Conservation (phyloP, 108 stramenopile genomes). For the Chaetoceros tenuissimus region DNA sequence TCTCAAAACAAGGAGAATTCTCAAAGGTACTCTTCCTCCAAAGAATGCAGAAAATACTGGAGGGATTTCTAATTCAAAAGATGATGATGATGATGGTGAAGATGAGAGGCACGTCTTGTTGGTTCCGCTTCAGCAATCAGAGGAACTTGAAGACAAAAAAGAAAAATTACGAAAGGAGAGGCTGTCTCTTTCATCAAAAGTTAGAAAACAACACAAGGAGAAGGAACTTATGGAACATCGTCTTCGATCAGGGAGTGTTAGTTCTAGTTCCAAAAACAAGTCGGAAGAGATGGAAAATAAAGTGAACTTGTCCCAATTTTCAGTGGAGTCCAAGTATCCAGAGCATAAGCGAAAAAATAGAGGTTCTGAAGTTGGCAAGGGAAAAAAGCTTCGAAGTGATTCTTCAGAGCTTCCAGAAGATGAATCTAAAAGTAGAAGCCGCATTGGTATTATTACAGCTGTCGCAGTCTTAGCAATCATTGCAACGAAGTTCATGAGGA, state of each 20-base stretch:
- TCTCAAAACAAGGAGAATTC: constrained; percentile 12
- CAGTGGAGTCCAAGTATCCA: constrained; percentile 29
- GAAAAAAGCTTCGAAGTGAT: constrained; percentile 9
- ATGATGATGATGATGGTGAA: neutral
- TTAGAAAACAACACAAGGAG: neutral
- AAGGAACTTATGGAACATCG: constrained; percentile 4
- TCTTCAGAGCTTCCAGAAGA: neutral
- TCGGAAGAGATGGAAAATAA: neutral
- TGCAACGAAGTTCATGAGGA: no score
- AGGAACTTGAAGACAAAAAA: neutral
- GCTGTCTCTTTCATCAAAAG: neutral
- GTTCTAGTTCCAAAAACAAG: neutral
- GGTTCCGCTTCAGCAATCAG: neutral
- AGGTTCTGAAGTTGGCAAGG: constrained; percentile 1
- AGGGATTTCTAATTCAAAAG: neutral
- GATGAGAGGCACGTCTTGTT: neutral
- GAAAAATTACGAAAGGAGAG: constrained; percentile 1
- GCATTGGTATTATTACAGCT: neutral
- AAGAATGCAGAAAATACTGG: neutral
- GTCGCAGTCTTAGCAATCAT: no score
- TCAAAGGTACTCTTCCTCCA: constrained; percentile 11
- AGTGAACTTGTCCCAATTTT: constrained; percentile 20
- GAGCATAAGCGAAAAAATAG: constrained; percentile 30
- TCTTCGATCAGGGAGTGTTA: no score
- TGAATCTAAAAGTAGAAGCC: neutral